phyloP scores from a whole-genome alignment of 1,284 basidiomycete genomes.

The Cerrena zonata region DNA sequence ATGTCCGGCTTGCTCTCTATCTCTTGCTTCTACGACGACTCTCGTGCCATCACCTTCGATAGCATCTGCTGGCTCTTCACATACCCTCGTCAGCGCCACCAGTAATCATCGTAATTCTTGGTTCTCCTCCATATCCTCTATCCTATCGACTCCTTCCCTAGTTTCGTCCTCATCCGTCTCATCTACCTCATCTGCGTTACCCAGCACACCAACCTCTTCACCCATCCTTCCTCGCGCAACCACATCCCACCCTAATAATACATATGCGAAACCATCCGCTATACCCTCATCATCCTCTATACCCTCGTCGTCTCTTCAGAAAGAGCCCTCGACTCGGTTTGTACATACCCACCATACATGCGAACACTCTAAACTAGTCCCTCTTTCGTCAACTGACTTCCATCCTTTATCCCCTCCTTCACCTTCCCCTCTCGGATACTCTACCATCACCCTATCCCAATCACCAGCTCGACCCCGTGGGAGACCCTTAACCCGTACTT shows the following conservation, averaged over 20 bases:
- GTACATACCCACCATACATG: background rate
- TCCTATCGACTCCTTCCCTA: constrained; percentile 23
- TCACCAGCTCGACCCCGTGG: too few species aligned
- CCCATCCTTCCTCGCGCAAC: too few species aligned
- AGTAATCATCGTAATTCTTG: constrained; percentile 6
- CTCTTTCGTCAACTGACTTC: constrained; percentile 9
- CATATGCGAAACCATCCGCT: too few species aligned
- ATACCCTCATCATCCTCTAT: background rate
- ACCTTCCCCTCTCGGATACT: background rate
- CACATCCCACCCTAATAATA: too few species aligned
- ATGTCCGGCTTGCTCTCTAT: constrained; percentile 22
- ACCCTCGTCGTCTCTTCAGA: background rate
- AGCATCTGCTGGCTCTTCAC: background rate
- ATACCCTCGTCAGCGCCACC: background rate
- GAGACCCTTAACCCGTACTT: too few species aligned
- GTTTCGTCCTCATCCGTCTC: constrained; percentile 19
- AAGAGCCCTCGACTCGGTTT: background rate
- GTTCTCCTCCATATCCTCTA: background rate
- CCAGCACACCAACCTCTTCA: constrained; percentile 4
- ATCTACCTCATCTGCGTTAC: constrained; percentile 14
- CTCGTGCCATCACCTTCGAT: background rate
- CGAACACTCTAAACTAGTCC: background rate
- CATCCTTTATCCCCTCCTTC: constrained; percentile 2
- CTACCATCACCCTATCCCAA: background rate
- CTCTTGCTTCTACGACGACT: constrained; percentile 14